Base-by-base conservation (phyloP, 2,329 filamentous ascomycete species). In the Trichoderma guizhouense region DNA sequence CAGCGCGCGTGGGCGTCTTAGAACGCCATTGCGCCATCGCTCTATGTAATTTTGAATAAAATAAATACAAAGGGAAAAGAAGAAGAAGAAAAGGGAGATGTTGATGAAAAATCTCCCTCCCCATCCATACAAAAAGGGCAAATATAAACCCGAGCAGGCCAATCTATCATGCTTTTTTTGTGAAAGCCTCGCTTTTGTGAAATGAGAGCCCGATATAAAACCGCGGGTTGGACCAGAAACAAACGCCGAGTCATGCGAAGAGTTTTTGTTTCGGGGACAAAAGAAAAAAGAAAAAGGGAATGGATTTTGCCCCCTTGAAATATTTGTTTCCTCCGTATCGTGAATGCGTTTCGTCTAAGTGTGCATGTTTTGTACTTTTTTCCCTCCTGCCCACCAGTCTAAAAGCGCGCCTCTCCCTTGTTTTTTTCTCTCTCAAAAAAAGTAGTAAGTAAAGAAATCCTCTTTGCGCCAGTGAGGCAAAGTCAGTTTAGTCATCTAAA, bases 401-500 rank as follows among this genome's bases (percentile, higher is more conserved):
- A 70, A 57, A 64, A 64, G 36, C 51, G 34, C 32, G 24, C 30
- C n/a, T n/a, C 30, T 67, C 51, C 21, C 21, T 21, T 43, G 2
- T 4, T 43, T 58, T 67, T 12, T 4, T 51, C 32, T 39, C 15
- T 43, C 39, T 43, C n/a, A 30, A 11, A 39, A 24, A 34, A 24
- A 34, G 0, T 15, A 65, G 32, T 24, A 36, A 60, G 14, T 3
- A 24, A 32, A 69, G 32, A 26, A 28, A 24, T 28, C 30, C 28
- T 69, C 66, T 69, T 12, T 24, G 60, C 7, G 69, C 67, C 63
- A 51, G 51, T 36, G 65, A 72, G 51, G 53, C 61, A 63, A 67
- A 53, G 47, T 72, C 66, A 51, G 53, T 43, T 55, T 39, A 62
- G 26, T 62, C 63, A 51, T 71, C 69, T 71, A 71, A 51, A 62